These are phyloP conservation scores for Lasiodiplodia sp. DNA, from an alignment of 2,329 filamentous ascomycete genomes.

Conservation along the genomic window DNA sequence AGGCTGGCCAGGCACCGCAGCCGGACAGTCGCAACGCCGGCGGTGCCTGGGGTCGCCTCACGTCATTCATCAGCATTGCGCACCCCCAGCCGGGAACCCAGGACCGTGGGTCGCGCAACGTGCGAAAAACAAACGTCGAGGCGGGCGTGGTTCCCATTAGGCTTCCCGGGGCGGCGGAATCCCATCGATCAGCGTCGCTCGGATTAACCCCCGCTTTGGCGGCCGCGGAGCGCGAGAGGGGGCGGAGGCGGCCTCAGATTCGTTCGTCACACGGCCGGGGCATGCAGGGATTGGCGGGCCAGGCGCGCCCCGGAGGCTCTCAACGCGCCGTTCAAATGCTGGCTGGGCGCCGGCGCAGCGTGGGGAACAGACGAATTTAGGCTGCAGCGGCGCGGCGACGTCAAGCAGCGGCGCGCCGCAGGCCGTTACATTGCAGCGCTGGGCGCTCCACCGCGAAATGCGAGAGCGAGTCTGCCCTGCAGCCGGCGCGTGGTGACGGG, in stretches of 20 bases:
- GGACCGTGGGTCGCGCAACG: conserved; percentile 27
- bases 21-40: neutral
- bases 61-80: conserved; percentile 22
- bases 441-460: conserved; percentile 15
- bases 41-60: conserved; percentile 12
- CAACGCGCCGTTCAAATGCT: conserved; percentile 8
- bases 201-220: conserved; percentile 22
- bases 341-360: neutral
- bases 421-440: conserved; percentile 12
- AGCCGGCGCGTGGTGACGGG: conserved; percentile 1
- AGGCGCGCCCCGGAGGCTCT: conserved; percentile 15
- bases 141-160: conserved; percentile 18
- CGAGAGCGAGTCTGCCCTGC: conserved; percentile 6
- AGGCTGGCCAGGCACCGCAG: conserved; percentile 14
- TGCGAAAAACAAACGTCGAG: conserved; percentile 25
- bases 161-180: conserved; percentile 26
- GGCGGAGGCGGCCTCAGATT: conserved; percentile 5
- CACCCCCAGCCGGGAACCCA: conserved; percentile 19
- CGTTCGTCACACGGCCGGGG: conserved; percentile 12
- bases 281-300: conserved; percentile 1
- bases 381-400: conserved; percentile 17
- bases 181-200: conserved; percentile 21
- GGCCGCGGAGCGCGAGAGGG: conserved; percentile 13
- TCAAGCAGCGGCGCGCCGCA: conserved; percentile 3
- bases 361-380: conserved; percentile 7